These are phyloP conservation scores for Piloderma croceum DNA, from an alignment of 768 basidiomycete genomes.

Conservation along the genomic window DNA sequence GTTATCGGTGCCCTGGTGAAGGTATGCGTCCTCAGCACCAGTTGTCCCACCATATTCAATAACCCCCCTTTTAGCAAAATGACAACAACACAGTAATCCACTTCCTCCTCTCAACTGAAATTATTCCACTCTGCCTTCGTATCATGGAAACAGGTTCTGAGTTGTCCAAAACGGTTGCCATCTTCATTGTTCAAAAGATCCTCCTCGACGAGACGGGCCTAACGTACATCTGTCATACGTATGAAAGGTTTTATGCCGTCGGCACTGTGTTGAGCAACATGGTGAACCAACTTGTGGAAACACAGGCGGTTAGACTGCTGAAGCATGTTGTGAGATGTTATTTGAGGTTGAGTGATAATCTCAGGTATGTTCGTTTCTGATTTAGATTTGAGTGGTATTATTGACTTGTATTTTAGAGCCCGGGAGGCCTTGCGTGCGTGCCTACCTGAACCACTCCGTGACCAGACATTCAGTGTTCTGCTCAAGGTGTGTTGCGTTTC, in stretches of 20 bases:
- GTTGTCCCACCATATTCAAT: neutral
- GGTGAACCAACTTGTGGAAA: slow-evolving; percentile 97
- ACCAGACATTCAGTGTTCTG: slow-evolving; percentile 86
- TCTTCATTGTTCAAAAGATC: slow-evolving; percentile 99
- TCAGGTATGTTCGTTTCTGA: slow-evolving; percentile 54
- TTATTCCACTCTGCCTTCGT: slow-evolving; percentile 96
- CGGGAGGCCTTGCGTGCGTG: slow-evolving; percentile 94
- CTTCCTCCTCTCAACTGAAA: slow-evolving; percentile 97
- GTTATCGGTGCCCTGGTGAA: slow-evolving; percentile 99
- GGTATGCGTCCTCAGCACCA: slow-evolving; percentile 36
- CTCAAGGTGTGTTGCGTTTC: slow-evolving; percentile 60
- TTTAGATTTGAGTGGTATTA: slow-evolving; percentile 8
- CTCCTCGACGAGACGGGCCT: slow-evolving; percentile 95
- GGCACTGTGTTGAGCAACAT: slow-evolving; percentile 98
- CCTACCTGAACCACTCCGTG: slow-evolving; percentile 89
- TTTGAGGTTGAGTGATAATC: slow-evolving; percentile 89
- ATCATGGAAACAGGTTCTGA: slow-evolving; percentile 99
- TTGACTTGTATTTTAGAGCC: slow-evolving; percentile 48
- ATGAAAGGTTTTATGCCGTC: slow-evolving; percentile 98
- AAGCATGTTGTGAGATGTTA: slow-evolving; percentile 99
- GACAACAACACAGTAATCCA: slow-evolving; percentile 99
- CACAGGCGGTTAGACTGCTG: slow-evolving; percentile 89
- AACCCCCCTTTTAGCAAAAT: slow-evolving; percentile 67
- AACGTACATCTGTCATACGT: slow-evolving; percentile 99
- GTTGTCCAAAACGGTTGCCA: slow-evolving; percentile 96